Evolutionary conservation across 768 basidiomycete species (phyloP), one percentile per base, ranked within the genome.

Genomic region (Phaeotremella fagi): DNA sequence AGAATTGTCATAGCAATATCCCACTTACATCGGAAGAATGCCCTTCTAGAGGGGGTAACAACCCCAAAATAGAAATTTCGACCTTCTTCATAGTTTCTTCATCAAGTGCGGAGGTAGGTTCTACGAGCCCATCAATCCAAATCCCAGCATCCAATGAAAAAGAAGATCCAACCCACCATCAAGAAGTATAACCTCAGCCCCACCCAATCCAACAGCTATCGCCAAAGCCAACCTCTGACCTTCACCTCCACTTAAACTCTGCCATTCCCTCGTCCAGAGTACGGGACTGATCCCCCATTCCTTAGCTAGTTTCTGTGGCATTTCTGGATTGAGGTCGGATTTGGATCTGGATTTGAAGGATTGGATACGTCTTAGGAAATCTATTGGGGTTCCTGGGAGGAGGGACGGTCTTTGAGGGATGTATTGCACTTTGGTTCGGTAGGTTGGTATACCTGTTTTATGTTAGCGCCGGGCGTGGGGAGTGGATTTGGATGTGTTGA

Each of bases 61-160:
- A 79, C 6, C 78, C 68, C 3, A 79, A 54, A 14, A 92, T 75
- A 42, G 77, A 80, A 41, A 79, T 74, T 69, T 94, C 90, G 1
- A 94, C 86, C 25, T 78, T 73, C 14, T 77, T 63, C 14, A 84
- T 84, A 0, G 85, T 81, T 27, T 80, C 79, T 15, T 82, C 77
- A 71, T 94, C 90, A 50, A 94, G 78, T 0, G 90, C 90, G 7
- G 87, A 90, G 0, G 90, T 92, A 1, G 90, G 90, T 73, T 94
- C 90, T 92, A 43, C 9, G 41, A 18, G 41, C n/a, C n/a, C n/a
- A n/a, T n/a, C n/a, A n/a, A n/a, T n/a, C n/a, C n/a, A n/a, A n/a
- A n/a, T n/a, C n/a, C n/a, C n/a, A n/a, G n/a, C n/a, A n/a, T n/a
- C n/a, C n/a, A n/a, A n/a, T n/a, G 20, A 41, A 9, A 41, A 6